These are phyloP conservation scores for Sugiyamaella qingdaonensis DNA, from an alignment of 805 yeast genomes.

Conservation along the genomic window DNA sequence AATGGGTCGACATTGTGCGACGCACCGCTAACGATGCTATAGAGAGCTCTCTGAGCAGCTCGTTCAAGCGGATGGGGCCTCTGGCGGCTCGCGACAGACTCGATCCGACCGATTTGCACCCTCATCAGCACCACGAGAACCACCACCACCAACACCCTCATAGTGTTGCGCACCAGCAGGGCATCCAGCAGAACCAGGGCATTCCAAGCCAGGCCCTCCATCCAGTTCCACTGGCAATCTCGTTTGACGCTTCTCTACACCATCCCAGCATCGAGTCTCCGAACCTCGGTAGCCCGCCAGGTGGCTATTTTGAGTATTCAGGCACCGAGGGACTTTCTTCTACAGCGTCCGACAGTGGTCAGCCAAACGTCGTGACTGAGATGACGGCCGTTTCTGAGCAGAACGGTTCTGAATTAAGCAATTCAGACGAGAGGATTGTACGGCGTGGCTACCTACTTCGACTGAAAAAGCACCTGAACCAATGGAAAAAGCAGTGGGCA, in stretches of 20 bases:
- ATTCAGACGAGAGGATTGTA: slow-evolving; percentile 35
- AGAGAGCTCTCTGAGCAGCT: slow-evolving; percentile 17
- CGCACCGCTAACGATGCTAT: slow-evolving; percentile 23
- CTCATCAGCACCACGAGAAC: background rate
- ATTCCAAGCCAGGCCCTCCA: background rate
- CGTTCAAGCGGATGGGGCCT: slow-evolving; percentile 13
- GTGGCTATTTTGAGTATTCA: slow-evolving; percentile 14
- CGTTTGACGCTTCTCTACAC: background rate
- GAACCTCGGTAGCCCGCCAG: background rate
- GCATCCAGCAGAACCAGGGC: slow-evolving; percentile 1
- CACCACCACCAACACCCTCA: background rate
- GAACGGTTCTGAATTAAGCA: slow-evolving; percentile 1
- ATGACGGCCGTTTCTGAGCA: slow-evolving; percentile 12
- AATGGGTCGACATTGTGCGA: slow-evolving; percentile 30
- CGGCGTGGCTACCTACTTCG: slow-evolving; percentile 42
- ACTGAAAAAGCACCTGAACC: slow-evolving; percentile 41
- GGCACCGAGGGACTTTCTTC: slow-evolving; percentile 19
- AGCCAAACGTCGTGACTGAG: background rate
- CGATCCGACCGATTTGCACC: background rate
- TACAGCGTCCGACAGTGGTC: slow-evolving; percentile 8
- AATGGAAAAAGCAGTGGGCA: slow-evolving; percentile 45
- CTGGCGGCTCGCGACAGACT: background rate
- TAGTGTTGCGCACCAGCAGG: too few species aligned
- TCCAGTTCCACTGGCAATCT: background rate
- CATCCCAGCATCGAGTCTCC: background rate